Conservation (phyloP, 768 basidiomycete genomes). For the Austroboletus eburneus region DNA sequence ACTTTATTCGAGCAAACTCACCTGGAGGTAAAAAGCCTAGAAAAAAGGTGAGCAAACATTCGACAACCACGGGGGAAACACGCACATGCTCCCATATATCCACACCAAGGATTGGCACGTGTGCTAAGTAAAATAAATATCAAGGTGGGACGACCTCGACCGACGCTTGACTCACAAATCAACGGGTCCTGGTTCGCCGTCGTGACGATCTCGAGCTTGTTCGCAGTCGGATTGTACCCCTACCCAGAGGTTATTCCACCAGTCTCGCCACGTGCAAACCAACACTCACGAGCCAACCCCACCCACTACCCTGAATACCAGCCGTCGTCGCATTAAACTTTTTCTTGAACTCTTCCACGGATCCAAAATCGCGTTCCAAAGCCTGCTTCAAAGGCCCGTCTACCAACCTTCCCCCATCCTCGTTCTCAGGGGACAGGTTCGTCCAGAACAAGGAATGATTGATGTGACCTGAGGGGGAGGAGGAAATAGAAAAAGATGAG, state of each 20-base stretch:
- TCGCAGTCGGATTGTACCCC: slow-evolving; percentile 64
- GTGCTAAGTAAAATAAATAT: slow-evolving; percentile 43
- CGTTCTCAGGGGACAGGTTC: slow-evolving; percentile 76
- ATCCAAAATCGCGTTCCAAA: slow-evolving; percentile 79
- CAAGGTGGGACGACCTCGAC: background rate
- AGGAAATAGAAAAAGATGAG: background rate
- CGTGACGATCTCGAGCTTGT: slow-evolving; percentile 85
- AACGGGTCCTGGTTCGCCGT: slow-evolving; percentile 97
- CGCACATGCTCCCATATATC: slow-evolving; percentile 95
- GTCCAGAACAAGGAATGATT: slow-evolving; percentile 98
- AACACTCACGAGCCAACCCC: slow-evolving; percentile 88
- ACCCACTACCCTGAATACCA: slow-evolving; percentile 94
- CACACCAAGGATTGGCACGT: slow-evolving; percentile 89
- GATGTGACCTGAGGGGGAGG: slow-evolving; percentile 57
- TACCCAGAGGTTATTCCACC: slow-evolving; percentile 22
- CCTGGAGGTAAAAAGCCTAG: slow-evolving; percentile 65
- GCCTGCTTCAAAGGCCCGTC: slow-evolving; percentile 72
- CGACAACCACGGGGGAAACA: slow-evolving; percentile 17
- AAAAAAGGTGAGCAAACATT: slow-evolving; percentile 1
- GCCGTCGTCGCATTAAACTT: slow-evolving; percentile 84
- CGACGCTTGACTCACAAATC: slow-evolving; percentile 37
- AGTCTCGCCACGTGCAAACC: background rate
- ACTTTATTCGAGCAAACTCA: background rate
- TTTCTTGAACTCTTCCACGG: slow-evolving; percentile 81
- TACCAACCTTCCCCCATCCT: slow-evolving; percentile 59